Conservation (phyloP, 805 yeast genomes). For the Kodamaea hsintzibuensis region DNA sequence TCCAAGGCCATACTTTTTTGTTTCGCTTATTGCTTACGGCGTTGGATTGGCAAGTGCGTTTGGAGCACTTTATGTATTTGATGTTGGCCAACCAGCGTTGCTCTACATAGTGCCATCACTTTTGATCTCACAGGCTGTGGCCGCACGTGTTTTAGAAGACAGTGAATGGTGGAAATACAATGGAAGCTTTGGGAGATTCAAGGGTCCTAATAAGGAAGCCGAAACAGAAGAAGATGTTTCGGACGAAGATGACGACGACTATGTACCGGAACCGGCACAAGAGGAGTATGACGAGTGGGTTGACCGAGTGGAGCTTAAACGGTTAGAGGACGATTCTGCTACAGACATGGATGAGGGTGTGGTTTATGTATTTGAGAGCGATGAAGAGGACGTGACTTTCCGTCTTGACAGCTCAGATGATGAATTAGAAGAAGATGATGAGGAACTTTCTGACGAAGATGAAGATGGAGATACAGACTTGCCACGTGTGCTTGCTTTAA, state of each 20-base stretch:
- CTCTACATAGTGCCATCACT: constrained; percentile 59
- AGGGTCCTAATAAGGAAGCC: constrained; percentile 13
- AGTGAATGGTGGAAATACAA: constrained; percentile 9
- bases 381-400: constrained; percentile 14
- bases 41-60: constrained; percentile 48
- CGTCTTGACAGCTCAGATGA: neutral
- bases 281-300: constrained; percentile 24
- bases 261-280: constrained; percentile 12
- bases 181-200: constrained; percentile 22
- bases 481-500: constrained; percentile 9
- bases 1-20: constrained; percentile 47
- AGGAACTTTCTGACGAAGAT: constrained; percentile 8
- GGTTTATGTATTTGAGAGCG: constrained; percentile 17
- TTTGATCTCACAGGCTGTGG: constrained; percentile 27
- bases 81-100: constrained; percentile 66
- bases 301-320: constrained; percentile 18
- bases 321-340: constrained; percentile 13
- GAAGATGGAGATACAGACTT: constrained; percentile 8
- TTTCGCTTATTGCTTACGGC: constrained; percentile 48
- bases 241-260: constrained; percentile 17
- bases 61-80: constrained; percentile 34
- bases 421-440: constrained; percentile 13
- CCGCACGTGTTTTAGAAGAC: constrained; percentile 45
- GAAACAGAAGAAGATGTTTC: constrained; percentile 17
- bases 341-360: constrained; percentile 15